Evolutionary conservation across 768 basidiomycete genomes (phyloP).

Genomic region (Tremella mesenterica): DNA sequence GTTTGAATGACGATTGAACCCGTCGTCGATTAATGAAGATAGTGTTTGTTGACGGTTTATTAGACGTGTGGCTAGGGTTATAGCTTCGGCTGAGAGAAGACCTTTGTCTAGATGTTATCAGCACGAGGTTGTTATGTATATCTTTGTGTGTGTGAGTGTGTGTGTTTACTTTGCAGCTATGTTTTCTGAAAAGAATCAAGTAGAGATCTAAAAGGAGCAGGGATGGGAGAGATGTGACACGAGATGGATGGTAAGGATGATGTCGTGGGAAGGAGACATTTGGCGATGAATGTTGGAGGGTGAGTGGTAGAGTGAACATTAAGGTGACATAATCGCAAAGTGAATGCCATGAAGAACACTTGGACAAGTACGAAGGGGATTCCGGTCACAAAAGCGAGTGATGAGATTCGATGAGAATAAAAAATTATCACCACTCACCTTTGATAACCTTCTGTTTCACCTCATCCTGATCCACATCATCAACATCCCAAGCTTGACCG

Average conservation of each 20-base stretch:
- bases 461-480: slow-evolving; percentile 66
- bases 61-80: slow-evolving; percentile 80
- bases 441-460: slow-evolving; percentile 57
- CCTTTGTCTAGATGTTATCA: slow-evolving; percentile 57
- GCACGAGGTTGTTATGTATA: slow-evolving; percentile 2
- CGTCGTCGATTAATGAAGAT: slow-evolving; percentile 82
- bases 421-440: slow-evolving; percentile 50
- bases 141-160: no score
- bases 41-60: slow-evolving; percentile 84
- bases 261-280: no score
- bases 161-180: no score
- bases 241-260: no score
- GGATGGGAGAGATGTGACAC: no score
- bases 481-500: slow-evolving; percentile 69
- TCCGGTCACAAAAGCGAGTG: not conserved
- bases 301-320: no score
- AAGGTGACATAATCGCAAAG: no score
- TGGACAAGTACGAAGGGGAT: no score
- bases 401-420: not conserved
- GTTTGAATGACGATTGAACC: slow-evolving; percentile 87
- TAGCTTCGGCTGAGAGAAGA: slow-evolving; percentile 75
- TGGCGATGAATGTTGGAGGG: no score
- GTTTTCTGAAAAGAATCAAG: no score
- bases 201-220: no score
- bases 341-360: no score